Conservation (phyloP, 768 basidiomycete species). For the Mycena haematopus region DNA sequence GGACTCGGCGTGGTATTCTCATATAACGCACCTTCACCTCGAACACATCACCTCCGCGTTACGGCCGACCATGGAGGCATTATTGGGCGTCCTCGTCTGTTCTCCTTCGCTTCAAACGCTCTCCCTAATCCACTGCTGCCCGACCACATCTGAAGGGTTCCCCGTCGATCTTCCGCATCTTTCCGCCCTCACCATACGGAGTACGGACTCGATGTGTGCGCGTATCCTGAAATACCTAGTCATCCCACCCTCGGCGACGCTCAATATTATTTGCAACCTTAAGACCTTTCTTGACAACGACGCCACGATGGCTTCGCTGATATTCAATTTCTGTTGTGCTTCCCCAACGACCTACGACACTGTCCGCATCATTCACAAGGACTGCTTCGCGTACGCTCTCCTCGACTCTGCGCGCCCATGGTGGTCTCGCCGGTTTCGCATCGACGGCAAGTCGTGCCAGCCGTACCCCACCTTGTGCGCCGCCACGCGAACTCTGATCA, state of each 20-base stretch:
- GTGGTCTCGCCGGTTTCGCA: conserved; percentile 13
- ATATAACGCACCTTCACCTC: conserved; percentile 25
- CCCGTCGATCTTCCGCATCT: conserved; percentile 20
- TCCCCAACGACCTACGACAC: conserved; percentile 20
- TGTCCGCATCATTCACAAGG: conserved; percentile 20
- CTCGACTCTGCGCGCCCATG: conserved; percentile 15
- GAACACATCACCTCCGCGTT: background rate
- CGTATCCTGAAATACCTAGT: conserved; percentile 2
- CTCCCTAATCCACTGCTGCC: conserved; percentile 12
- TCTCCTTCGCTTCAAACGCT: conserved; percentile 19
- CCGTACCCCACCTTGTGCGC: background rate
- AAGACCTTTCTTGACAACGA: background rate
- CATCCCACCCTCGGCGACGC: conserved; percentile 10
- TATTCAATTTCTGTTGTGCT: background rate
- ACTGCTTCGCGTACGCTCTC: conserved; percentile 7
- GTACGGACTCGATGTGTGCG: background rate
- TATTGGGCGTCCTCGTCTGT: conserved; percentile 6
- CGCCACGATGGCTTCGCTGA: background rate
- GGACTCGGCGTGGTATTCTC: conserved; percentile 21
- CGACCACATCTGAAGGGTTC: conserved; percentile 14
- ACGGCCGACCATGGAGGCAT: conserved; percentile 12
- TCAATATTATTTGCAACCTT: background rate
- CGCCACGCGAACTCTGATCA: background rate
- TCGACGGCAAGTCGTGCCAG: conserved; percentile 7
- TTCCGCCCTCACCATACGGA: conserved; percentile 2